Evolutionary conservation across 2,329 filamentous ascomycete genomes (phyloP).

Genomic region (Diaporthe eres): DNA sequence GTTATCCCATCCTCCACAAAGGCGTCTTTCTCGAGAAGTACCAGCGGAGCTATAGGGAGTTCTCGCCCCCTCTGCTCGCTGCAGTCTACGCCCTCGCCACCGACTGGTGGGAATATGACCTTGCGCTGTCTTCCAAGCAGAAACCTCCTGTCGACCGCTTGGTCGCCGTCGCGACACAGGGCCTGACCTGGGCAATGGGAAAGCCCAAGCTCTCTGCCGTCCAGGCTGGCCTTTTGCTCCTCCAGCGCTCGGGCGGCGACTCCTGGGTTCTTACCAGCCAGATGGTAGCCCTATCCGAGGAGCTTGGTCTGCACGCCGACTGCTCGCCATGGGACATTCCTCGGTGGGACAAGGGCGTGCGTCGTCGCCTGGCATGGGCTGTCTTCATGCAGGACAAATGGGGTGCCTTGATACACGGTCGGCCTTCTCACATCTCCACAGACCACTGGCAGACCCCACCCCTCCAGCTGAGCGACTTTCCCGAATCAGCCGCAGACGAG

Average conservation of each 20-base stretch:
- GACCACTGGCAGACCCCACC: neutral
- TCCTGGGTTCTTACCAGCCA: neutral
- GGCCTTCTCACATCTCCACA: neutral
- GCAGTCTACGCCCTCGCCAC: neutral
- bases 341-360: neutral
- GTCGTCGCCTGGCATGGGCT: neutral
- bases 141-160: neutral
- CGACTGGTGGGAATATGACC: neutral
- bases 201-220: neutral
- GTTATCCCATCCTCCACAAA: neutral
- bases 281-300: neutral
- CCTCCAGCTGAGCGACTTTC: neutral
- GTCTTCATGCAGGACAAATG: neutral
- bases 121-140: neutral
- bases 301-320: neutral
- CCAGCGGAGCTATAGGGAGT: neutral
- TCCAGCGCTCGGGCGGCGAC: neutral
- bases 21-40: neutral
- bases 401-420: neutral
- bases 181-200: neutral
- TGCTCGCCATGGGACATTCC: neutral
- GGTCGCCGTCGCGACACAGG: neutral
- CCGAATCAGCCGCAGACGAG: neutral
- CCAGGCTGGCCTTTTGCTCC: neutral
- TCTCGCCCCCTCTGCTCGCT: neutral